phyloP scores from a whole-genome alignment of 78 protist species.

The Dictyostelium intermedium region DNA sequence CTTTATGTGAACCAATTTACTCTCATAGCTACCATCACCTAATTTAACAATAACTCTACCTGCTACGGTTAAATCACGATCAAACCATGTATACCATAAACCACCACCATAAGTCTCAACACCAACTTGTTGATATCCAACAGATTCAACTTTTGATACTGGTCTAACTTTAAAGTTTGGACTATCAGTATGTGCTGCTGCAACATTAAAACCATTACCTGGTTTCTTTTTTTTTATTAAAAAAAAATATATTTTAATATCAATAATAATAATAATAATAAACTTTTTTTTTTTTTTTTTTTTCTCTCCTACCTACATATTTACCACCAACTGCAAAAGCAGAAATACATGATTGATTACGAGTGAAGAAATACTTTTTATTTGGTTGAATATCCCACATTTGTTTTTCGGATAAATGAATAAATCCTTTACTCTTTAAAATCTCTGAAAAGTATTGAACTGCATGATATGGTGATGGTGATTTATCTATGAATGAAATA shows the following conservation, averaged over 20 bases:
- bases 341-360: constrained; percentile 91
- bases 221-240: constrained; percentile 2
- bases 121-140: constrained; percentile 86
- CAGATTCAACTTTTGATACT: constrained; percentile 43
- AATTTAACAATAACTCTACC: constrained; percentile 90
- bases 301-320: constrained; percentile 45
- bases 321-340: constrained; percentile 95
- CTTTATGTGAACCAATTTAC: constrained; percentile 75
- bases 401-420: constrained; percentile 76
- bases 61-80: constrained; percentile 94
- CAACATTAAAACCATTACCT: constrained; percentile 86
- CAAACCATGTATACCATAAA: constrained; percentile 98
- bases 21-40: constrained; percentile 38
- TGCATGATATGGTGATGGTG: constrained; percentile 87
- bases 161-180: constrained; percentile 84
- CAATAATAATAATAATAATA: background rate
- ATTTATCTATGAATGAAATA: constrained; percentile 47
- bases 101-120: constrained; percentile 97
- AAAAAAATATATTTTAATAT: background rate
- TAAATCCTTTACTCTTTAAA: constrained; percentile 64
- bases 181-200: constrained; percentile 95
- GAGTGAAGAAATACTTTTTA: constrained; percentile 92
- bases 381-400: constrained; percentile 73
- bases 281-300: background rate
- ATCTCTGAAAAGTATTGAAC: constrained; percentile 34